These are phyloP conservation scores for Nitzschia sp. DNA, from an alignment of 108 stramenopile genomes.

Conservation along the genomic window DNA sequence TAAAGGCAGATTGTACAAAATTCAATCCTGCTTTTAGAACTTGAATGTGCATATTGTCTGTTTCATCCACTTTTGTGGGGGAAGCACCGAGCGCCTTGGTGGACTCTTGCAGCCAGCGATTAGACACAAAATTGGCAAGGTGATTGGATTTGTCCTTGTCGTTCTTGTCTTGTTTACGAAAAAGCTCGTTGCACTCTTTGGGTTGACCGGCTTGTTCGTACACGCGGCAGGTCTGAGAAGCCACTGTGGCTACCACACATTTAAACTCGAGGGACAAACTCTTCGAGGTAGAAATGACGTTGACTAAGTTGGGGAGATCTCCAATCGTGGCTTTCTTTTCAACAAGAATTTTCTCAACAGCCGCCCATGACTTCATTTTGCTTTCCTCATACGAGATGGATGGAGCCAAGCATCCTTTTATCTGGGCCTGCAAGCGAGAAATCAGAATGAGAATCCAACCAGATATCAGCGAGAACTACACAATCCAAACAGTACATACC, in stretches of 20 bases:
- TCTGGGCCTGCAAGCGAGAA: not conserved
- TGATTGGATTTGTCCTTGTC: slow-evolving; percentile 18
- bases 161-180: not conserved
- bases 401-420: slow-evolving; percentile 13
- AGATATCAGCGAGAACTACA: not conserved
- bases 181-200: slow-evolving; percentile 5
- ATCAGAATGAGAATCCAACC: not conserved
- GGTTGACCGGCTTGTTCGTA: not conserved
- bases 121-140: slow-evolving; percentile 18
- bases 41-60: slow-evolving; percentile 17
- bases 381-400: not conserved
- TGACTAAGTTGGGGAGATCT: not conserved
- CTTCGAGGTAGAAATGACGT: slow-evolving; percentile 1
- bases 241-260: slow-evolving; percentile 13
- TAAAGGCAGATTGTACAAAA: slow-evolving; percentile 25
- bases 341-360: not conserved
- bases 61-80: not conserved
- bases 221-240: slow-evolving; percentile 1
- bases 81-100: not conserved
- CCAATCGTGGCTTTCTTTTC: not conserved
- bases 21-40: slow-evolving; percentile 4
- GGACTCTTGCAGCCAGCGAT: slow-evolving; percentile 13
- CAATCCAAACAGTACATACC: slow-evolving; percentile 13
- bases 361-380: slow-evolving; percentile 10
- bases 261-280: slow-evolving; percentile 17